Evolutionary conservation across 192 early-diverging fungal species (phyloP), one percentile per base, ranked within the genome.

Genomic region (Coemansia sp.): DNA sequence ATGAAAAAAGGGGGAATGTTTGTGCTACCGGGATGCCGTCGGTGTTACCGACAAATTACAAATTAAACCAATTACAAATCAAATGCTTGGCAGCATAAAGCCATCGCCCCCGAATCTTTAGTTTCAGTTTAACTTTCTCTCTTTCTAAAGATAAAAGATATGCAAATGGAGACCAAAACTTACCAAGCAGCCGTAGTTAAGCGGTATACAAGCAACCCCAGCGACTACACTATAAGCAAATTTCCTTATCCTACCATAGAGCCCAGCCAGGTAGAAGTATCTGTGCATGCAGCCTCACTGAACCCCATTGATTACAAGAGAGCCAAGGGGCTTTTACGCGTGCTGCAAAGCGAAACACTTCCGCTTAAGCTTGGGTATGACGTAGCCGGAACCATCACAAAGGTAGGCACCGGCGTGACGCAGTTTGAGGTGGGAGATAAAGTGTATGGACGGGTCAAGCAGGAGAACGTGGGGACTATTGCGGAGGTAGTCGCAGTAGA

Each of bases 301-400:
- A 83, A 83, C 78, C 80, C 75, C 5, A 70, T 83, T 52, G 82
- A 83, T 60, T 77, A 53, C 38, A 81, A 83, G 62, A 68, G 68
- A 30, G 78, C 68, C 10, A 50, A 61, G 31, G 82, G 82, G 28
- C 53, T 53, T 52, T 15, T 83, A 6, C 55, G 68, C 18, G 40
- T 74, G 12, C 9, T 65, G 14, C 21, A 67, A 10, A 58, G 68
- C 1, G 71, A 70, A 14, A 19, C 18, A 11, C 72, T 72, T 38
- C 84, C 84, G 30, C 45, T 78, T 6, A 40, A 53, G 11, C 69
- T 82, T 33, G 84, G 84, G 3, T 78, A 73, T 60, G 84, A 86
- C 55, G 68, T 79, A 2, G 63, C 81, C 0, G 84, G 84, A 13
- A 35, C 63, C 5, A 80, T 86, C 8, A 62, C 61, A 5, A 37